These are phyloP conservation scores for Podospora comata DNA, from an alignment of 495 filamentous ascomycete species.

Conservation along the genomic window DNA sequence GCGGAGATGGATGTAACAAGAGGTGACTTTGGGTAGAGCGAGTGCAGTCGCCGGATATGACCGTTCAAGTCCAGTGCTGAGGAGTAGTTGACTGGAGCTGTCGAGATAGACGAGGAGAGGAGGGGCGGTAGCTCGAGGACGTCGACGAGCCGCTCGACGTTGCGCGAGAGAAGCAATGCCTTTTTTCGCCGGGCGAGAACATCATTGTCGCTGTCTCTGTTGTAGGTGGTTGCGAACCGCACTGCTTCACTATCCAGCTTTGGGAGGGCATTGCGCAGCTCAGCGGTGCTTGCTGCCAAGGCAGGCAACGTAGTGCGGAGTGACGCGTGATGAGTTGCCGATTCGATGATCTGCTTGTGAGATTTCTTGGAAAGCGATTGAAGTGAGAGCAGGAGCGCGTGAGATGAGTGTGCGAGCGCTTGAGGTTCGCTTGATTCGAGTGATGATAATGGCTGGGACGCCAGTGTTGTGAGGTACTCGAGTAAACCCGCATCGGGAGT, in stretches of 20 bases:
- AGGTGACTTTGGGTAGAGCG: constrained; percentile 73
- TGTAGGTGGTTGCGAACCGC: constrained; percentile 79
- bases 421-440: constrained; percentile 73
- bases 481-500: constrained; percentile 68
- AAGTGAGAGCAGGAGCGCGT: constrained; percentile 79
- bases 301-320: constrained; percentile 64
- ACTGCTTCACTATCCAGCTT: constrained; percentile 74
- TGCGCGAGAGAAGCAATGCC: constrained; percentile 79
- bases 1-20: constrained; percentile 67
- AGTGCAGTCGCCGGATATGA: constrained; percentile 86
- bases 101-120: constrained; percentile 59
- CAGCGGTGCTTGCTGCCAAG: constrained; percentile 59
- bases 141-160: constrained; percentile 85
- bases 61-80: constrained; percentile 87
- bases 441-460: constrained; percentile 72
- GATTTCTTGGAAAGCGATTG: constrained; percentile 89
- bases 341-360: constrained; percentile 80
- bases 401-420: constrained; percentile 72
- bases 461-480: constrained; percentile 73
- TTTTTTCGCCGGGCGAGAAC: constrained; percentile 72
- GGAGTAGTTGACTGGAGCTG: constrained; percentile 65
- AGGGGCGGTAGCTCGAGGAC: constrained; percentile 88
- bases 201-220: constrained; percentile 64
- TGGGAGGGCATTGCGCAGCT: constrained; percentile 70
- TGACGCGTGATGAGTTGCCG: constrained; percentile 70